phyloP scores from a whole-genome alignment of 2,329 filamentous ascomycete genomes.

The Claviceps sp. region DNA sequence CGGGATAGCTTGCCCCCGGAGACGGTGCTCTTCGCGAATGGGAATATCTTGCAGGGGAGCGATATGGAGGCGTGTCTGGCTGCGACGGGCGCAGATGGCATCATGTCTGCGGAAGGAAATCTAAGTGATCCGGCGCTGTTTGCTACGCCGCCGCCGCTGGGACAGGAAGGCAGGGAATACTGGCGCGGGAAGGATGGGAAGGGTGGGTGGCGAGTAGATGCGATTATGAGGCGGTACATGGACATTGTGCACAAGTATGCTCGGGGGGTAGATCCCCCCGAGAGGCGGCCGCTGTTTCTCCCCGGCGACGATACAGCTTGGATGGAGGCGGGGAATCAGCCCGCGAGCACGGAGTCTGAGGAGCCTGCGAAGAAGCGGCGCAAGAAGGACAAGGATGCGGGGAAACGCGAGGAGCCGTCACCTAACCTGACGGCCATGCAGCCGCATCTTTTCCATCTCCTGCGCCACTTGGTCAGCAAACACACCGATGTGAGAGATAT shows the following conservation, averaged over 20 bases:
- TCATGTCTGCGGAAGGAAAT: slow-evolving; percentile 96
- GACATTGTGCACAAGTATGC: slow-evolving; percentile 78
- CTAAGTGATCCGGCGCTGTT: slow-evolving; percentile 87
- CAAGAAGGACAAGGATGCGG: slow-evolving; percentile 23
- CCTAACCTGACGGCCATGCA: slow-evolving; percentile 72
- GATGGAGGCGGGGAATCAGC: slow-evolving; percentile 23
- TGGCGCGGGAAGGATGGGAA: slow-evolving; percentile 70
- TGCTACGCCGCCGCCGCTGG: slow-evolving; percentile 47
- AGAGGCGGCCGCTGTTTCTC: slow-evolving; percentile 59
- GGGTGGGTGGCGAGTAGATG: slow-evolving; percentile 81
- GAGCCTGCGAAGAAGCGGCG: slow-evolving; percentile 40
- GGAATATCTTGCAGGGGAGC: slow-evolving; percentile 71
- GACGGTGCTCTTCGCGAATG: slow-evolving; percentile 92
- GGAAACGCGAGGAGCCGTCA: slow-evolving; percentile 24
- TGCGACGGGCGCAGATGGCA: slow-evolving; percentile 75
- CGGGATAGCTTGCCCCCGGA: slow-evolving; percentile 72
- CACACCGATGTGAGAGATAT: slow-evolving; percentile 78
- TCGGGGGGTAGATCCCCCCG: slow-evolving; percentile 50
- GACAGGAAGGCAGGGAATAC: slow-evolving; percentile 63
- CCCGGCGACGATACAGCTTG: slow-evolving; percentile 40
- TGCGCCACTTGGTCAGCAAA: slow-evolving; percentile 65
- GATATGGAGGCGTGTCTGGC: slow-evolving; percentile 69
- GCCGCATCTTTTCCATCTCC: slow-evolving; percentile 82
- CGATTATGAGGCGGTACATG: slow-evolving; percentile 74
- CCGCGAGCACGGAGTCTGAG: slow-evolving; percentile 22